These are phyloP conservation scores for Aspergillus arachidicola DNA, from an alignment of 2,329 filamentous ascomycete species.

Conservation along the genomic window DNA sequence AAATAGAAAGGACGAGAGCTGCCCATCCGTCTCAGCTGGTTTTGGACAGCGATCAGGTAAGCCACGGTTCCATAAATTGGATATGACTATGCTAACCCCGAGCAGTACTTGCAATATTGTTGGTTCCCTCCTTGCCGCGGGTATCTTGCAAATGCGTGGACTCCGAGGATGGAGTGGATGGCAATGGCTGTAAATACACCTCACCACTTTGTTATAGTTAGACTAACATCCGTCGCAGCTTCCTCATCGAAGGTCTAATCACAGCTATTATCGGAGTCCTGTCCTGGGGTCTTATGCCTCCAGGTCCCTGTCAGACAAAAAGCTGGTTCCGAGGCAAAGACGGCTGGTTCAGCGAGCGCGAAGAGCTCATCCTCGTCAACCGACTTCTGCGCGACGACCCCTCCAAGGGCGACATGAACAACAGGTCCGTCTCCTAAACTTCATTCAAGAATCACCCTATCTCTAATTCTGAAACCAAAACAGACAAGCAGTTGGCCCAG, in stretches of 20 bases:
- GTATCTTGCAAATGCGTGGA: conserved; percentile 36
- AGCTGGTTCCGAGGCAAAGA: conserved; percentile 8
- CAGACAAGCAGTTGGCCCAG: background rate
- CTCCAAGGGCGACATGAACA: conserved; percentile 1
- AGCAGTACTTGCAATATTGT: conserved; percentile 33
- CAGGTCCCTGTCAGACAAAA: conserved; percentile 1
- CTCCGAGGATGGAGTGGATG: conserved; percentile 31
- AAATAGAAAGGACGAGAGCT: conserved; percentile 4
- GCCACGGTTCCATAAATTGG: background rate
- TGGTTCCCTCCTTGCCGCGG: conserved; percentile 46
- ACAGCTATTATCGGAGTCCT: conserved; percentile 46
- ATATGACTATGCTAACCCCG: conserved; percentile 35
- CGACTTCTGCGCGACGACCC: conserved; percentile 2
- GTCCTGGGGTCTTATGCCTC: conserved; percentile 15
- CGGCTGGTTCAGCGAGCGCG: conserved; percentile 3
- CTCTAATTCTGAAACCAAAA: background rate
- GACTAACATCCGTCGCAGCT: conserved; percentile 7
- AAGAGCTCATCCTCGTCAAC: conserved; percentile 4
- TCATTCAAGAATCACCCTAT: background rate
- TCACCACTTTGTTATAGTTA: background rate
- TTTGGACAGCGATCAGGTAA: conserved; percentile 21
- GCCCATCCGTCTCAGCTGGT: conserved; percentile 31
- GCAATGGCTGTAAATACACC: conserved; percentile 34
- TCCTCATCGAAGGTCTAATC: background rate
- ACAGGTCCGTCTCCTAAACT: background rate